Conservation (phyloP, 306 rosid species). For the Geum urbanum region DNA sequence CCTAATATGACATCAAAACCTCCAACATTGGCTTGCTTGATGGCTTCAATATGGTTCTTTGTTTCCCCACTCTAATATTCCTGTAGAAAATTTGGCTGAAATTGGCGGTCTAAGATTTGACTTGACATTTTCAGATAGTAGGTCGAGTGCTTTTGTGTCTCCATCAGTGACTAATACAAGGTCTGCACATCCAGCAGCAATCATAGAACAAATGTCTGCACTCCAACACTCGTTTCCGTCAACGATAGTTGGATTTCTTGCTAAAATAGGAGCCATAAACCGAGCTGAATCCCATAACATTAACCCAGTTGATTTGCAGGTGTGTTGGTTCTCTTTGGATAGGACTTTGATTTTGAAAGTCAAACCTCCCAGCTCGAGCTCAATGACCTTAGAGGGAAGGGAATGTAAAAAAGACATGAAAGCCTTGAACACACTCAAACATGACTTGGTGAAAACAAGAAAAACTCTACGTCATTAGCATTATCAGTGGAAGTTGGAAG, state of each 20-base stretch:
- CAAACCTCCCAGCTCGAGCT: conserved; percentile 52
- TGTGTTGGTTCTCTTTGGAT: conserved; percentile 75
- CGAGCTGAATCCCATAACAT: conserved; percentile 97
- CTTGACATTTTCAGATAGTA: conserved; percentile 54
- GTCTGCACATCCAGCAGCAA: conserved; percentile 52
- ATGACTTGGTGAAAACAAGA: neutral
- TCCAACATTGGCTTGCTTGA: conserved; percentile 40
- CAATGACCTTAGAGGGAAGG: conserved; percentile 33
- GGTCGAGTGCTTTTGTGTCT: conserved; percentile 59
- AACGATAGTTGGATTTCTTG: conserved; percentile 63
- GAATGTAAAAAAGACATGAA: conserved; percentile 12
- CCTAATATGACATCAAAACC: conserved; percentile 82
- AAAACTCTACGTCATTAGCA: conserved; percentile 52
- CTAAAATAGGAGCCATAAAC: conserved; percentile 74
- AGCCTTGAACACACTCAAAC: neutral
- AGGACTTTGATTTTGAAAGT: conserved; percentile 61
- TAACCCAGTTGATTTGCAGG: conserved; percentile 86
- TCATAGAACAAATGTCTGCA: conserved; percentile 84
- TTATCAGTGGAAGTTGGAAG: conserved; percentile 47
- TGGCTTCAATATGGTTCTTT: conserved; percentile 54
- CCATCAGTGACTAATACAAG: conserved; percentile 81
- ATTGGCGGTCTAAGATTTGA: conserved; percentile 49
- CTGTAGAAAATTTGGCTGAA: conserved; percentile 41
- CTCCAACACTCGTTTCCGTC: conserved; percentile 78
- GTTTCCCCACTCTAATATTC: conserved; percentile 71